Evolutionary conservation across 345 rosid species (phyloP), one percentile per base, ranked within the genome.

Genomic region (Pistacia atlantica): DNA sequence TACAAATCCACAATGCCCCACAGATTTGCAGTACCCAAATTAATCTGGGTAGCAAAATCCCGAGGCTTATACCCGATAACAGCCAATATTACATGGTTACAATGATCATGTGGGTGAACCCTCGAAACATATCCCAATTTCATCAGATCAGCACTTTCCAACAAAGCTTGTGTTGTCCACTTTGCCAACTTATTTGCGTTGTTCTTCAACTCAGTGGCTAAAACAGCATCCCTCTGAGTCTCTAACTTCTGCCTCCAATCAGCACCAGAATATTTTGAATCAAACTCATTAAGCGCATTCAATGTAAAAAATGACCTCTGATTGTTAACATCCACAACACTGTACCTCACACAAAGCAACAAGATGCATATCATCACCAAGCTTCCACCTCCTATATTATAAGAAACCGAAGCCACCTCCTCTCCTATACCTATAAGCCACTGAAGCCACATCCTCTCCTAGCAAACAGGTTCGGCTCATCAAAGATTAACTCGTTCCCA

Each of bases 201-300:
- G 85, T 96, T 96, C 88, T 94, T 96, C 85, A 96, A 84, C 78
- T 96, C 99, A 25, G 91, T 94, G 37, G 98, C 99, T 80, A 96
- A 87, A 56, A 96, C 97, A 0, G 97, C 99, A 69, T 98, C 99
- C 77, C 99, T 85, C 75, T 97, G 99, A 13, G 99, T 92, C 83
- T 97, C 99, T 74, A 97, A 75, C 87, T 97, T 97, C 92, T 94
- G 98, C 78, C 97, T 92, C 99, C 97, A 97, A 74, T 97, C 99
- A 75, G 94, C 94, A 72, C 98, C 98, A 4, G 98, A 96, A 73
- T 94, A 94, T 52, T 96, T 96, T 1, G 97, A 79, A 87, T 96
- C 98, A 49, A 96, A 96, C 90, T 94, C 99, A 45, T 94, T 94
- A 5, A 96, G 95, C 1, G 99, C 97, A 83, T 96, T 96, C 85